Base-by-base conservation (phyloP, 352 stramenopile genomes). In the Pseudoperonospora humuli region DNA sequence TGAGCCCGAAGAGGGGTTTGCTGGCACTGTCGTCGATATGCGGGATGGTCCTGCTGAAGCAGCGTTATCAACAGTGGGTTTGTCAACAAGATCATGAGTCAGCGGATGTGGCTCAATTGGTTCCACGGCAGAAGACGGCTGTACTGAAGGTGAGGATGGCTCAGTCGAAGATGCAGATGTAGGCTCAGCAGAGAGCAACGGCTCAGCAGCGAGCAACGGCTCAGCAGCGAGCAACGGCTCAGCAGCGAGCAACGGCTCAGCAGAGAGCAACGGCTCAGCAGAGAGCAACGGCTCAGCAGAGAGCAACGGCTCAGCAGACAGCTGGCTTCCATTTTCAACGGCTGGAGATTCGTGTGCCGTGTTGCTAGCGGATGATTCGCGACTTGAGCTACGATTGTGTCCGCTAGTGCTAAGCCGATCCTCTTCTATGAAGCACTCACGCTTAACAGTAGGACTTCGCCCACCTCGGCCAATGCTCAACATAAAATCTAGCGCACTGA, bases 401-500 rank as follows among this genome's bases (percentile, higher is more conserved):
- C 38, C 27, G 53, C 34, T 54, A 19, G 14, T 7, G 29, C 25
- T 43, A 13, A 7, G 19, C 31, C 24, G 28, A 34, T 35, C 25
- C n/a, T 27, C 11, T 2, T 51, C 43, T 10, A 45, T 17, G 1
- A 26, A 7, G 4, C 43, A 45, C 18, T 51, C 29, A 19, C 20
- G 39, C 23, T 42, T 51, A 4, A 47, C 10, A 53, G 54, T 32
- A 19, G n/a, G 45, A 49, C 36, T 47, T 27, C 38, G 20, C 1
- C 19, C 19, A 26, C 45, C 34, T 47, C 23, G 29, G 17, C 50
- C 45, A 19, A 43, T 45, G 7, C 34, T 51, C 18, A 66, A 19
- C n/a, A 86, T 7, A 33, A 84, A 82, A 15, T 59, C 37, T 18
- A 75, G 58, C 3, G 70, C 59, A n/a, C 60, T 66, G 3, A 61